phyloP scores from a whole-genome alignment of 441 rosid species.

The Eutrema salsugineum region DNA sequence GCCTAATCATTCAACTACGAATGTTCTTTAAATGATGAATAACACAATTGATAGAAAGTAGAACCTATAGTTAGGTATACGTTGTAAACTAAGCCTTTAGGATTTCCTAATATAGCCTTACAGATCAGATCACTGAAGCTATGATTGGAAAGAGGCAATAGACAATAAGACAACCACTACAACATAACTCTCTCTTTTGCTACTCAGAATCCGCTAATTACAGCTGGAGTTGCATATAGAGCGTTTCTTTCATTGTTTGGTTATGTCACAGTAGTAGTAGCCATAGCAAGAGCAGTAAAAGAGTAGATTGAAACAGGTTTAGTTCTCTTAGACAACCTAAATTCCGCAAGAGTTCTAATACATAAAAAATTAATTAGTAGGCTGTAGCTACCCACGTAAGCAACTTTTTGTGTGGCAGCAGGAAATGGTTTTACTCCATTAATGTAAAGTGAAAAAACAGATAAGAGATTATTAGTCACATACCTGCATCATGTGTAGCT shows the following conservation, averaged over 20 bases:
- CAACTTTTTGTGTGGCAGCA: background rate
- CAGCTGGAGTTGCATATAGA: background rate
- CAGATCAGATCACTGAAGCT: background rate
- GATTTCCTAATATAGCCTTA: background rate
- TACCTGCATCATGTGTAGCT: slow-evolving; percentile 3
- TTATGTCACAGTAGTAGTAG: background rate
- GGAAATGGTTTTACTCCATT: background rate
- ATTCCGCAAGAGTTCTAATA: background rate
- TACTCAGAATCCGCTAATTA: background rate
- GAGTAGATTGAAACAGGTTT: background rate
- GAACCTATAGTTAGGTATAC: slow-evolving; percentile 4
- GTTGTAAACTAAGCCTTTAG: background rate
- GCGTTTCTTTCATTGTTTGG: background rate
- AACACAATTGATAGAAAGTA: background rate
- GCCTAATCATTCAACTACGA: background rate
- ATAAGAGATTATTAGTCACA: background rate
- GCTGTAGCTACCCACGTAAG: background rate
- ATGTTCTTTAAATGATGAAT: background rate
- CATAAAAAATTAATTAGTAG: background rate
- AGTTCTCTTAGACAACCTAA: background rate
- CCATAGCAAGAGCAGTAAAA: background rate
- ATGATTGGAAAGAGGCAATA: background rate
- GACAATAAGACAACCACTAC: background rate
- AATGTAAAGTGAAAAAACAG: background rate
- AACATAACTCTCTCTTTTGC: background rate